Evolutionary conservation across 202 grass and related monocot genomes (phyloP).

Genomic region (Thinopyrum obtusiflorum): DNA sequence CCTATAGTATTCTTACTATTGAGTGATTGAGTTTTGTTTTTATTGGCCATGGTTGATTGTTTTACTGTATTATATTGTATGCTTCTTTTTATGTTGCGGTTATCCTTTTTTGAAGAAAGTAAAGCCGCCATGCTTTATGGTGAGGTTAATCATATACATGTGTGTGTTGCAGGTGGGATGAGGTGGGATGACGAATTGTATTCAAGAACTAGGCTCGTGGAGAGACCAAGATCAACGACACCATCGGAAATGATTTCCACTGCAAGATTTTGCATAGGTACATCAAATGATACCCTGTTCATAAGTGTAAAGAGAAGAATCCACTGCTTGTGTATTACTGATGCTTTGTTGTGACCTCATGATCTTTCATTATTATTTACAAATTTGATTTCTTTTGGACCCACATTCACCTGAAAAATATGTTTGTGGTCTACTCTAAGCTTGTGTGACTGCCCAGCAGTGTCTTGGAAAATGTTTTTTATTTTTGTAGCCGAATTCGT

Average conservation of each 20-base stretch:
- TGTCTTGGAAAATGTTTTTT: neutral
- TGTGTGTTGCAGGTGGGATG: constrained; percentile 57
- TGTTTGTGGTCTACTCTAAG: neutral
- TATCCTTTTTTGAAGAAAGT: neutral
- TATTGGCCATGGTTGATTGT: neutral
- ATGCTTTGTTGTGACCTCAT: neutral
- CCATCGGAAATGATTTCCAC: too few species aligned
- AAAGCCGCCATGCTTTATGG: neutral
- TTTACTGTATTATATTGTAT: neutral
- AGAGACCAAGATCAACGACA: too few species aligned
- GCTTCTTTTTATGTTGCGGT: neutral
- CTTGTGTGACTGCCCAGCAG: neutral
- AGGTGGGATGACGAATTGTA: constrained; percentile 58
- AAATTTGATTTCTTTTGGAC: neutral
- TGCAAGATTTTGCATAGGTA: constrained; percentile 72
- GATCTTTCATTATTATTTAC: neutral
- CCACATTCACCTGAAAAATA: neutral
- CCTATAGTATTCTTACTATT: neutral
- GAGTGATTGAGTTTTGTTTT: neutral
- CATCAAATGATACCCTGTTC: constrained; percentile 63
- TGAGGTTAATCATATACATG: constrained; percentile 6
- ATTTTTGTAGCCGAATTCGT: neutral
- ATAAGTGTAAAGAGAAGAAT: neutral
- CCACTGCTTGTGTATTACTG: neutral
- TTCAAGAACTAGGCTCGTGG: constrained; percentile 10